Conservation (phyloP, 106 monocot genomes). For the Agapanthus africanus region DNA sequence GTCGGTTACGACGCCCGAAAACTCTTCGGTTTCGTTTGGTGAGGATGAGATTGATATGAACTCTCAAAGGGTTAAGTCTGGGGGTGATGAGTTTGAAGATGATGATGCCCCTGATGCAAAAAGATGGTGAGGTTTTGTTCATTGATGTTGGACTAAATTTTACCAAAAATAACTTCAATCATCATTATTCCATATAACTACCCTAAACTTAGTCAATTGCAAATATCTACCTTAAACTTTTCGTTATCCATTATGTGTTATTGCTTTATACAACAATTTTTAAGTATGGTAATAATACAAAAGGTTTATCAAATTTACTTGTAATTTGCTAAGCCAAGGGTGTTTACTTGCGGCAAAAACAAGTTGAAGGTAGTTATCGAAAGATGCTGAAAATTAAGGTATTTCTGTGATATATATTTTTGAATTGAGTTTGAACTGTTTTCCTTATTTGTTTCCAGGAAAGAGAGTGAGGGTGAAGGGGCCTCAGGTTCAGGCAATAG, state of each 20-base stretch:
- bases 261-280: too few species aligned
- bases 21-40: constrained; percentile 48
- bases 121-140: constrained; percentile 31
- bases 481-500: constrained; percentile 11
- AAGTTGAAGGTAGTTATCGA: too few species aligned
- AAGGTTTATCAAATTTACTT: background rate
- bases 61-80: constrained; percentile 16
- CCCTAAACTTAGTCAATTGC: too few species aligned
- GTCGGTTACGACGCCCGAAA: constrained; percentile 4
- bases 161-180: too few species aligned
- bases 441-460: constrained; percentile 8
- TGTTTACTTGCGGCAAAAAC: background rate
- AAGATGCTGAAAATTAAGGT: background rate
- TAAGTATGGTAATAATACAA: too few species aligned
- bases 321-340: background rate
- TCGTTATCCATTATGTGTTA: too few species aligned
- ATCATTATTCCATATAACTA: too few species aligned
- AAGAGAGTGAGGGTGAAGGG: constrained; percentile 26
- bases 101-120: constrained; percentile 42
- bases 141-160: background rate
- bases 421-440: background rate
- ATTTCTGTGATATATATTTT: too few species aligned
- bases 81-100: constrained; percentile 27
- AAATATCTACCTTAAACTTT: too few species aligned
- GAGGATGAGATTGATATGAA: constrained; percentile 40